phyloP scores from a whole-genome alignment of 768 basidiomycete genomes.

The Tricholoma saponaceum region DNA sequence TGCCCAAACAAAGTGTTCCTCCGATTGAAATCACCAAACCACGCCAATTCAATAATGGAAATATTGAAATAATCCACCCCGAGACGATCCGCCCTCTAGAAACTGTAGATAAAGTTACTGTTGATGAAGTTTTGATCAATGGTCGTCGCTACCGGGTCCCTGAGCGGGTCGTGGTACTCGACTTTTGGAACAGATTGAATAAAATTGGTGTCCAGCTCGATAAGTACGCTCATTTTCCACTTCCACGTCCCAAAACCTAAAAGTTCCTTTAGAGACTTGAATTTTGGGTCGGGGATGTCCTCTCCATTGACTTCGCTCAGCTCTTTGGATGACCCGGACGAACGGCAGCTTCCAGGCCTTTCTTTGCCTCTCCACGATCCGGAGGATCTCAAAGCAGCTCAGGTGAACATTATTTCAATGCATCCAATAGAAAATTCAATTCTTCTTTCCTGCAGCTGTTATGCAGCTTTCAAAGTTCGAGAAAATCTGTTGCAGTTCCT shows the following conservation, averaged over 20 bases:
- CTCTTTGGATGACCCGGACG: slow-evolving; percentile 61
- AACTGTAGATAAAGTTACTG: slow-evolving; percentile 43
- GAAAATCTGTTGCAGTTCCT: slow-evolving; percentile 9
- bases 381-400: slow-evolving; percentile 57
- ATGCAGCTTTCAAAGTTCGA: slow-evolving; percentile 30
- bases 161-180: slow-evolving; percentile 85
- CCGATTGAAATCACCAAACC: slow-evolving; percentile 75
- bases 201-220: slow-evolving; percentile 35
- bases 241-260: background rate
- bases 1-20: slow-evolving; percentile 64
- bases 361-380: slow-evolving; percentile 25
- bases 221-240: slow-evolving; percentile 31
- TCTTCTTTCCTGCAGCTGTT: slow-evolving; percentile 27
- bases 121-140: slow-evolving; percentile 85
- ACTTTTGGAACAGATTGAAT: slow-evolving; percentile 89
- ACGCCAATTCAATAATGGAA: slow-evolving; percentile 83
- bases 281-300: slow-evolving; percentile 49
- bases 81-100: slow-evolving; percentile 41
- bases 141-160: slow-evolving; percentile 91
- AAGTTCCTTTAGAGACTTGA: slow-evolving; percentile 27
- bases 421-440: background rate
- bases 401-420: slow-evolving; percentile 31
- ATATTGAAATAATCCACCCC: slow-evolving; percentile 80
- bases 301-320: slow-evolving; percentile 75
- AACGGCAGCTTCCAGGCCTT: slow-evolving; percentile 26